phyloP scores from a whole-genome alignment of 1,284 basidiomycete genomes.

The Spongiforma sp. region DNA sequence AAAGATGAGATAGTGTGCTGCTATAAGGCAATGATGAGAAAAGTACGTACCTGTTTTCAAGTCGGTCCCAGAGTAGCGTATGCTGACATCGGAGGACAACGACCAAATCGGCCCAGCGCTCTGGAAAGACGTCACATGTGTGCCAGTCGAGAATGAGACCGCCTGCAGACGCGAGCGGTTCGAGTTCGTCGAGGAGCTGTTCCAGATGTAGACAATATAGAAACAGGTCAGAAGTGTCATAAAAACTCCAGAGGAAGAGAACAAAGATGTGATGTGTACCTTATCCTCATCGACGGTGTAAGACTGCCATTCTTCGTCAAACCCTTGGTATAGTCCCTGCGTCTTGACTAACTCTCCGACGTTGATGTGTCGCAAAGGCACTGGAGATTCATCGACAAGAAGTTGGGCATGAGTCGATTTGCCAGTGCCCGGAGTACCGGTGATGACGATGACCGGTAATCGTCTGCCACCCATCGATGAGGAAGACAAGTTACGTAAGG shows the following conservation, averaged over 20 bases:
- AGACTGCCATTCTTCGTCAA: constrained; percentile 93
- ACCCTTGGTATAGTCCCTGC: constrained; percentile 82
- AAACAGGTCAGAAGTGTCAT: background rate
- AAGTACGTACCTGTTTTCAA: constrained; percentile 84
- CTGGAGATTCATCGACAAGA: constrained; percentile 68
- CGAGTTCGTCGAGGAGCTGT: constrained; percentile 88
- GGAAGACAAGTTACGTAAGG: too few relatives aligned
- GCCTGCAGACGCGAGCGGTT: constrained; percentile 68
- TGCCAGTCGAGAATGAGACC: constrained; percentile 98
- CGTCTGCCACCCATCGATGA: background rate
- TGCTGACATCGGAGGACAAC: constrained; percentile 94
- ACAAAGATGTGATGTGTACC: constrained; percentile 46
- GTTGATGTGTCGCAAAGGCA: constrained; percentile 84
- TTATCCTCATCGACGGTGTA: constrained; percentile 97
- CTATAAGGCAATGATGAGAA: background rate
- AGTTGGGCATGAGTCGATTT: constrained; percentile 93
- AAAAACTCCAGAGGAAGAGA: background rate
- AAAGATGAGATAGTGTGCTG: background rate
- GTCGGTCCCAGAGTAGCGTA: constrained; percentile 85
- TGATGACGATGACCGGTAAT: constrained; percentile 90
- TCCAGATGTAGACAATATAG: background rate
- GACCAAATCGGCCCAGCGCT: constrained; percentile 97
- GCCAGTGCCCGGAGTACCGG: constrained; percentile 86
- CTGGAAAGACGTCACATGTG: constrained; percentile 93
- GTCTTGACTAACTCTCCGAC: constrained; percentile 91